A percentile compares a stretch with the other conserved stretches of the same genome.
Conservation (phyloP, 768 basidiomycete species). For the Serendipita sp. region DNA sequence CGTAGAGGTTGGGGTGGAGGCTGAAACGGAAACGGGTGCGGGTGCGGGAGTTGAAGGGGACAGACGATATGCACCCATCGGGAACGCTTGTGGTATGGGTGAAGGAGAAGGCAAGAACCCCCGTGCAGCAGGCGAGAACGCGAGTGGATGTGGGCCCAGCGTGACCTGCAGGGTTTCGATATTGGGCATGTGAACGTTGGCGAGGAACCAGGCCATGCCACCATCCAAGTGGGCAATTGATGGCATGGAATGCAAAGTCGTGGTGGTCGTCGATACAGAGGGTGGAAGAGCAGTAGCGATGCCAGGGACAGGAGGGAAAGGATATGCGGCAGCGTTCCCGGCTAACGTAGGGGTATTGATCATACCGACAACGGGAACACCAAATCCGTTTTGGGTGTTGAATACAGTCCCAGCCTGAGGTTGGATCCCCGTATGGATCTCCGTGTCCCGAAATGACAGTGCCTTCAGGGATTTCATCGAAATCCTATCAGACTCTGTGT, state of each 20-base stretch:
- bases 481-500: not conserved
- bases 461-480: not conserved
- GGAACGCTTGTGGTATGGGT: not conserved
- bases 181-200: not conserved
- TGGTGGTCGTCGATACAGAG: not conserved
- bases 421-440: not conserved
- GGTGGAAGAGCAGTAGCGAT: too few relatives aligned
- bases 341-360: not conserved
- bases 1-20: not conserved
- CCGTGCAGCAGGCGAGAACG: not conserved
- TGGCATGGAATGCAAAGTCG: not conserved
- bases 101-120: not conserved
- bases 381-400: not conserved
- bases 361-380: not conserved
- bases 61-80: not conserved
- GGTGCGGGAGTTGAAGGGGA: not conserved
- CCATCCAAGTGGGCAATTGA: not conserved
- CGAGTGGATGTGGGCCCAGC: not conserved
- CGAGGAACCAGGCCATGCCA: not conserved
- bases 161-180: not conserved
- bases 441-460: not conserved
- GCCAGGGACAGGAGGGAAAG: too few relatives aligned
- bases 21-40: not conserved
- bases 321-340: not conserved
- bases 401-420: not conserved